Conservation (phyloP, 345 rosid genomes). For the Cardamine resedifolia region DNA sequence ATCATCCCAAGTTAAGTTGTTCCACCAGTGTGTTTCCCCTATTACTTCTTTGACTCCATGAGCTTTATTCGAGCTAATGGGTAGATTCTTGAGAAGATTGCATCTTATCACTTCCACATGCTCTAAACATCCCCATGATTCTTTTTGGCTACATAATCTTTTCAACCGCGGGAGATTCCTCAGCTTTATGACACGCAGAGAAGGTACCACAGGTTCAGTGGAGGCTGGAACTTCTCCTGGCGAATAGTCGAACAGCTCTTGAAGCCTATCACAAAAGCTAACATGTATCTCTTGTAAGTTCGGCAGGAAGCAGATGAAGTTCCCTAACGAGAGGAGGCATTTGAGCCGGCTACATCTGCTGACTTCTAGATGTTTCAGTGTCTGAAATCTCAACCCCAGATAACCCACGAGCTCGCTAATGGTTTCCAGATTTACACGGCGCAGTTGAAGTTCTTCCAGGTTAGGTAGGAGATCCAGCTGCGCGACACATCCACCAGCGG, state of each 20-base stretch:
- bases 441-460: conserved; percentile 44
- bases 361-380: conserved; percentile 36
- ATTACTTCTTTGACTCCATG: conserved; percentile 32
- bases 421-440: conserved; percentile 33
- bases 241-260: conserved; percentile 26
- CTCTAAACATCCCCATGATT: conserved; percentile 33
- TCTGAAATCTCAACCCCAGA: conserved; percentile 33
- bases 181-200: conserved; percentile 31
- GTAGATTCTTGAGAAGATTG: conserved; percentile 33
- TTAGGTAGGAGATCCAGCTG: conserved; percentile 39
- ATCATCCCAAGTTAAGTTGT: conserved; percentile 30
- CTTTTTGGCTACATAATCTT: conserved; percentile 22
- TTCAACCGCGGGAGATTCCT: conserved; percentile 38
- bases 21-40: conserved; percentile 46
- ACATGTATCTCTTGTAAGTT: conserved; percentile 39
- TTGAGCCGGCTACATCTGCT: conserved; percentile 38
- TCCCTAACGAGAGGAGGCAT: conserved; percentile 34
- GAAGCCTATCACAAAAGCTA: conserved; percentile 38
- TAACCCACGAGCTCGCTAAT: conserved; percentile 36
- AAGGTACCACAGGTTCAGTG: conserved; percentile 32
- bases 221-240: conserved; percentile 14
- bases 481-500: conserved; percentile 39
- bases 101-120: conserved; percentile 40
- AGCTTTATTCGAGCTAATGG: conserved; percentile 24
- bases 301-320: conserved; percentile 37